Percentiles rank a stretch among this genome's conserved stretches.
Evolutionary conservation across 2,329 filamentous ascomycete species (phyloP).

Genomic region (Fusarium sp.): DNA sequence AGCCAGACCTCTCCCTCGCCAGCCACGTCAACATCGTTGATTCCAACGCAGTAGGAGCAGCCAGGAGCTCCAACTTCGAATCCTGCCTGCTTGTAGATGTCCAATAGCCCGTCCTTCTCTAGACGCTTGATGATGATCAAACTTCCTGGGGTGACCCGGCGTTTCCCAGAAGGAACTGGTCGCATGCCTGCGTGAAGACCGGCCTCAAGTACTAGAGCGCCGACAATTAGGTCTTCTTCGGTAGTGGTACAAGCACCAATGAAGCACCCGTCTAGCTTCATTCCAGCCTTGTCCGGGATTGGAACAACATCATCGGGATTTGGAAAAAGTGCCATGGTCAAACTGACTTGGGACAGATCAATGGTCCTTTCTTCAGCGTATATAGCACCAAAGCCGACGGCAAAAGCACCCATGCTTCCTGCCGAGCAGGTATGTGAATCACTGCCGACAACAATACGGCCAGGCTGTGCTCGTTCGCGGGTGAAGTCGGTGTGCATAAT

Average conservation of each 20-base stretch:
- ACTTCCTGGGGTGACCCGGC: slow-evolving; percentile 55
- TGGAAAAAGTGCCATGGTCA: slow-evolving; percentile 54
- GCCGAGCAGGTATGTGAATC: slow-evolving; percentile 61
- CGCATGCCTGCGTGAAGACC: slow-evolving; percentile 49
- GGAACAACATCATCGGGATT: slow-evolving; percentile 57
- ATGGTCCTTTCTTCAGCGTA: slow-evolving; percentile 52
- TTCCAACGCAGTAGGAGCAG: slow-evolving; percentile 58
- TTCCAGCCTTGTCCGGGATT: slow-evolving; percentile 47
- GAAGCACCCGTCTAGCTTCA: slow-evolving; percentile 55
- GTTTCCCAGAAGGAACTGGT: slow-evolving; percentile 48
- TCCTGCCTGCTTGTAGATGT: slow-evolving; percentile 54
- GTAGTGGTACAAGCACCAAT: slow-evolving; percentile 59
- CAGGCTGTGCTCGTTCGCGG: slow-evolving; percentile 57
- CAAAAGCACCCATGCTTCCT: slow-evolving; percentile 54
- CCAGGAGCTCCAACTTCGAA: slow-evolving; percentile 55
- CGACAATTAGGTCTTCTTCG: slow-evolving; percentile 57
- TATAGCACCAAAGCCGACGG: slow-evolving; percentile 56
- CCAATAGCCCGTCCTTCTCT: slow-evolving; percentile 47
- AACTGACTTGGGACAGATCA: slow-evolving; percentile 52
- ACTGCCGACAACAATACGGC: slow-evolving; percentile 55
- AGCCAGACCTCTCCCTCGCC: slow-evolving; percentile 56
- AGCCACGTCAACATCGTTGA: slow-evolving; percentile 54
- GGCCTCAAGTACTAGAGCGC: slow-evolving; percentile 53
- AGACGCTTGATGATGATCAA: slow-evolving; percentile 52
- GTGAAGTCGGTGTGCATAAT: slow-evolving; percentile 61